phyloP scores from a whole-genome alignment of 1,139 yeast species.

The Saccharomycopsis crataegensis region DNA sequence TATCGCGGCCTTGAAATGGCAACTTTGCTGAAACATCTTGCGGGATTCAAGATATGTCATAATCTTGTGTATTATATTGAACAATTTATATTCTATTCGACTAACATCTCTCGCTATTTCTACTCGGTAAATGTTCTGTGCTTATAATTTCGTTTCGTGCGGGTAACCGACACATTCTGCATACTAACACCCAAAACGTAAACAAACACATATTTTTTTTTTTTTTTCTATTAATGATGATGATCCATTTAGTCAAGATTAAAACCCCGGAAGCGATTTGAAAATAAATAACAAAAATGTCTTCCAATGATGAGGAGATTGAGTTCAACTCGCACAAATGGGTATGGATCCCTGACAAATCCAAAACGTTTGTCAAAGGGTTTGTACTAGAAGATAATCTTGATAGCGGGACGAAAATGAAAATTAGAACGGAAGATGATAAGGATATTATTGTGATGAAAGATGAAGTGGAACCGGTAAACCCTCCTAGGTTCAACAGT shows the following conservation, averaged over 20 bases:
- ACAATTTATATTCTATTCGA: no score
- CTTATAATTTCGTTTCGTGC: no score
- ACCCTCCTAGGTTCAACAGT: slow-evolving; percentile 88
- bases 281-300: not conserved
- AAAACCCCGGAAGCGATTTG: no score
- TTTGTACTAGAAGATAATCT: slow-evolving; percentile 46
- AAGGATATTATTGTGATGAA: slow-evolving; percentile 37
- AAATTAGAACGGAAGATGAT: slow-evolving; percentile 47
- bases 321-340: slow-evolving; percentile 50
- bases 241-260: no score
- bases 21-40: not conserved
- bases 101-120: no score
- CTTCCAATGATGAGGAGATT: slow-evolving; percentile 29
- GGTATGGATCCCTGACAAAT: slow-evolving; percentile 82
- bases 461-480: slow-evolving; percentile 54
- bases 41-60: not conserved
- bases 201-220: no score
- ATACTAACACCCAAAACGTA: no score
- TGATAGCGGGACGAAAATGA: slow-evolving; percentile 38
- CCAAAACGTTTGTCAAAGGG: slow-evolving; percentile 61
- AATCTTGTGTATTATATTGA: no score
- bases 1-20: not conserved
- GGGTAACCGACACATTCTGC: no score
- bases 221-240: no score
- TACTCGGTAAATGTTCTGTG: no score